Evolutionary conservation across 2,329 filamentous ascomycete genomes (phyloP), one percentile per base, ranked within the genome.

Genomic region (Tolypocladium capitatum): DNA sequence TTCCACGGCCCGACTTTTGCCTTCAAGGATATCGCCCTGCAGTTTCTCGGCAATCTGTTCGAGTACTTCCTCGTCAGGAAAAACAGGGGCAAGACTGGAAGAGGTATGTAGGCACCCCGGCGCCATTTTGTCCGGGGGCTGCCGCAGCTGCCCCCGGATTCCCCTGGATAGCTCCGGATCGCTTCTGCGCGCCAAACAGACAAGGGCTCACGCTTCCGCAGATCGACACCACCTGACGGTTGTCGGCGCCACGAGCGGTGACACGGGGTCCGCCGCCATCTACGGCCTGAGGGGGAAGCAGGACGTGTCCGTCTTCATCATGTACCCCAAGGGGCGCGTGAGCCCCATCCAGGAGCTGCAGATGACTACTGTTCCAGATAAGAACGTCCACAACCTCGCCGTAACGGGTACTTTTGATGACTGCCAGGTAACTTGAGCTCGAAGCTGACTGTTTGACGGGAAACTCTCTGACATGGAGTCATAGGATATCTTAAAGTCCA

Each of bases 1-100:
- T 98, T 97, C 74, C 91, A 97, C 64, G 92, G 92, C 1, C 92
- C 90, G 5, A 97, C 84, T 0, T 96, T 89, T 63, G 85, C 91
- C 2, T 97, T 97, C 73, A 95, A 97, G 69, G 91, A 97, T 66
- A 86, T 90, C n/a, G 90, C 90, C 16, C 72, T 97, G 52, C 91
- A 97, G 58, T 92, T 96, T 61, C 71, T 98, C 2, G 92, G 92
- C n/a, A 97, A 98, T 60, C 73, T 98, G 2, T 97, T 94, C 55
- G 86, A 94, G 66, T 92, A 91, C 65, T 91, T 92, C 64, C 72
- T 92, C 13, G 76, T 83, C 5, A 73, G 86, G 55, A 80, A 78
- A 64, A 92, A 92, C 56, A 60, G 78, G 61, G 79, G 77, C 54
- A 87, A 85, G 70, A 70, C 72, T 28, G 80, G 81, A 9, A 65